Evolutionary conservation across 2,329 filamentous ascomycete species (phyloP).

Genomic region (Torrubiellomyces zombiae): DNA sequence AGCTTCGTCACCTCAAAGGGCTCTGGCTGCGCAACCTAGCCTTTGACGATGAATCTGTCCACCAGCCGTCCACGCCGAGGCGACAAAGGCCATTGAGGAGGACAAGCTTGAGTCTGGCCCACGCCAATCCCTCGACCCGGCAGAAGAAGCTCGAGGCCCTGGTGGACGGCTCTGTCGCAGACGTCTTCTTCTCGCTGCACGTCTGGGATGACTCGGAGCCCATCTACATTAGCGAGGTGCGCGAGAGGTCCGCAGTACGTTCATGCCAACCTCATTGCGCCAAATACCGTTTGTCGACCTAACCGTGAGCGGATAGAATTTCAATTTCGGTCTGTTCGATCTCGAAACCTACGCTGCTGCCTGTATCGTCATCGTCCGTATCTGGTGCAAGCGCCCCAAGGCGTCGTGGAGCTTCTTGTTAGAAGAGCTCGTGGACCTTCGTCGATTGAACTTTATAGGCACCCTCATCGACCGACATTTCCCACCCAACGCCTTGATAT

Average conservation of each 20-base stretch:
- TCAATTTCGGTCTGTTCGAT: slow-evolving; percentile 76
- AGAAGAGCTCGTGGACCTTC: slow-evolving; percentile 55
- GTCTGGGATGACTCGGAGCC: slow-evolving; percentile 48
- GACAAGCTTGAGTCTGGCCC: slow-evolving; percentile 32
- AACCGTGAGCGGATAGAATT: slow-evolving; percentile 42
- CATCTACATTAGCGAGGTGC: slow-evolving; percentile 78
- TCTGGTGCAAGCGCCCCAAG: slow-evolving; percentile 52
- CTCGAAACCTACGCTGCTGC: slow-evolving; percentile 44
- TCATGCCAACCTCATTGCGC: no score
- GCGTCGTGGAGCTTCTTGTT: slow-evolving; percentile 46
- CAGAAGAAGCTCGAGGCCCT: slow-evolving; percentile 65
- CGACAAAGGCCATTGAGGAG: no score
- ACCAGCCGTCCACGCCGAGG: no score
- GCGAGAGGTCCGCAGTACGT: slow-evolving; percentile 52
- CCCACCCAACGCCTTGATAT: slow-evolving; percentile 67
- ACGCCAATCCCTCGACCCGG: slow-evolving; percentile 29
- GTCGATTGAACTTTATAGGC: slow-evolving; percentile 62
- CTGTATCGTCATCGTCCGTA: slow-evolving; percentile 46
- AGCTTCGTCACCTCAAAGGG: slow-evolving; percentile 71
- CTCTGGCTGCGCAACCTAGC: slow-evolving; percentile 76
- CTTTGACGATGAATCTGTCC: slow-evolving; percentile 64
- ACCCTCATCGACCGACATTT: slow-evolving; percentile 53
- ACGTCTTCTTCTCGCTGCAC: slow-evolving; percentile 80
- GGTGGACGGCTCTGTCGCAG: slow-evolving; percentile 56
- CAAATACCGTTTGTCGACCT: no score